Conservation (phyloP, 2,329 filamentous ascomycete species). For the Ascosphaera aggregata region DNA sequence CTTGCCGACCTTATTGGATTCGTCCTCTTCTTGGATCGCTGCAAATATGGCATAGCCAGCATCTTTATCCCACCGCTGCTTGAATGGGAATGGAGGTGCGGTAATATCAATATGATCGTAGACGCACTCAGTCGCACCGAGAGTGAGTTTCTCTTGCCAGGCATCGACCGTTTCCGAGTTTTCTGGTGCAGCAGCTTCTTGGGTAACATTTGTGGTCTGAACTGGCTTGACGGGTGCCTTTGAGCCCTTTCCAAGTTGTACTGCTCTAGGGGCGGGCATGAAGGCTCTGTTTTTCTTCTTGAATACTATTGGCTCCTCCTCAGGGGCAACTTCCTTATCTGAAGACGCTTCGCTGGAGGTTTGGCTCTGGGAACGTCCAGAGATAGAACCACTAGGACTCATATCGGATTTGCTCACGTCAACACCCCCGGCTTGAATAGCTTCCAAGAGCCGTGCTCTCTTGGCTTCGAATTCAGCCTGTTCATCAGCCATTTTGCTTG, state of each 20-base stretch:
- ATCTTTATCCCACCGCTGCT: constrained; percentile 69
- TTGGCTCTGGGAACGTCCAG: too few species aligned
- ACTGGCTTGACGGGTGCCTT: too few species aligned
- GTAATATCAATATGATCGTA: constrained; percentile 44
- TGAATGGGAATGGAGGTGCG: constrained; percentile 70
- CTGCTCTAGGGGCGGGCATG: too few species aligned
- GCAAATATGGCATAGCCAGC: constrained; percentile 32
- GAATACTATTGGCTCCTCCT: too few species aligned
- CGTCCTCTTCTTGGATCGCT: constrained; percentile 21
- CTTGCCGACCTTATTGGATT: too few species aligned
- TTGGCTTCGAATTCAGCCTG: constrained; percentile 26
- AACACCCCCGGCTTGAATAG: constrained; percentile 28
- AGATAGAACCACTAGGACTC: too few species aligned
- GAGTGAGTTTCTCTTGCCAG: constrained; percentile 52
- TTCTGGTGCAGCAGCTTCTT: constrained; percentile 8
- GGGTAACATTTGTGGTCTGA: too few species aligned
- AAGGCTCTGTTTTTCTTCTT: too few species aligned
- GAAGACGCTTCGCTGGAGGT: too few species aligned
- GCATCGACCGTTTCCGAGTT: constrained; percentile 30
- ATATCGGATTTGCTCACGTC: constrained; percentile 22
- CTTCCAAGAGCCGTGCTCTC: constrained; percentile 27
- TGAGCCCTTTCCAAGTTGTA: too few species aligned
- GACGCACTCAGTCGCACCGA: constrained; percentile 66
- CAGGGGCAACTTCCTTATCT: too few species aligned
- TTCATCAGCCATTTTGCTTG: too few species aligned